These are phyloP conservation scores for Madurella fahalii DNA, from an alignment of 2,329 filamentous ascomycete species.

Conservation along the genomic window DNA sequence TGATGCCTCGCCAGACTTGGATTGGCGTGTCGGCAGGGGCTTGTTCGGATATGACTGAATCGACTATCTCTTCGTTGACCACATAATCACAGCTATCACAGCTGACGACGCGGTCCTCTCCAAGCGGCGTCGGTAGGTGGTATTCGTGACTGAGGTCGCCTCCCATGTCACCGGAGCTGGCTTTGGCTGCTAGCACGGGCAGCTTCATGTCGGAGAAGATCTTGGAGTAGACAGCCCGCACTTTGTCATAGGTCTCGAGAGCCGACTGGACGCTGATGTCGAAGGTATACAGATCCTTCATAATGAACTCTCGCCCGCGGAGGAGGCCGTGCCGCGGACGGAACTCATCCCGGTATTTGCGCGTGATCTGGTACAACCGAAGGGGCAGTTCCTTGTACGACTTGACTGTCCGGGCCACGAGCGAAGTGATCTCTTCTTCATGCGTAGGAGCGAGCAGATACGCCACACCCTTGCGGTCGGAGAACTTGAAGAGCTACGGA, in stretches of 20 bases:
- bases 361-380: conserved; percentile 83
- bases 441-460: conserved; percentile 88
- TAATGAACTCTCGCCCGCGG: conserved; percentile 84
- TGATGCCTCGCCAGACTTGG: conserved; percentile 59
- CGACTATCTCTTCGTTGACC: conserved; percentile 83
- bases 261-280: conserved; percentile 66
- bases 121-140: conserved; percentile 72
- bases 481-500: conserved; percentile 68
- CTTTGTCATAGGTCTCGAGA: conserved; percentile 72
- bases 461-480: conserved; percentile 69
- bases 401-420: conserved; percentile 68
- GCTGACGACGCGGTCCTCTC: conserved; percentile 79
- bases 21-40: conserved; percentile 14
- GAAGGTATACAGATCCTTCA: conserved; percentile 99
- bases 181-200: conserved; percentile 78
- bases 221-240: conserved; percentile 67
- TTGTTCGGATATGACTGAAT: conserved; percentile 26
- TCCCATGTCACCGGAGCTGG: conserved; percentile 95
- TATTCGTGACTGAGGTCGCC: conserved; percentile 93
- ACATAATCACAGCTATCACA: conserved; percentile 71
- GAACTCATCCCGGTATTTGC: conserved; percentile 92
- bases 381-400: conserved; percentile 86
- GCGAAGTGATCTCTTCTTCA: conserved; percentile 87
- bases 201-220: conserved; percentile 81
- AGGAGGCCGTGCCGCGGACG: conserved; percentile 84